Evolutionary conservation across 169 alveolate genomes (phyloP), one percentile per base, ranked within the genome.

Genomic region (Hepatocystis sp.): DNA sequence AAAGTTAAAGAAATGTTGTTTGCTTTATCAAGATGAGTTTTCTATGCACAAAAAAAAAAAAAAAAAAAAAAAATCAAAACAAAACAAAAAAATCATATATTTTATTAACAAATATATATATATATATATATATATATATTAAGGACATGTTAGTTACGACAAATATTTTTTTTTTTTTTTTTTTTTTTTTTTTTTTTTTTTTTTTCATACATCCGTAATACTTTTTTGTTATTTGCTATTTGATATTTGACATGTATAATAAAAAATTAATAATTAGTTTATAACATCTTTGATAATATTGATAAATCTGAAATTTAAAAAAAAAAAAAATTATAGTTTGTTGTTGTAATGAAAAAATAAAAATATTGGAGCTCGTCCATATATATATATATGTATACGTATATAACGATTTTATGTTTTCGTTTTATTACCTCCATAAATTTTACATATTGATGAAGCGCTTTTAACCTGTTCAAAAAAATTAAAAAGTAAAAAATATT

Each of bases 401-500:
- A 19, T 11, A 17, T 0, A 52, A n/a, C n/a, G n/a, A n/a, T 36
- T 27, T 40, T 55, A 11, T 19, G 7, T 25, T 36, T 23, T 34
- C 36, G 46, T 49, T 8, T 42, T 21, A 11, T 4, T 66, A 88
- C 93, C 93, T 39, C 93, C 95, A 42, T 90, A 92, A 19, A 92
- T 85, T 25, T 94, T 86, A 53, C 95, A 92, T 10, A 92, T 23
- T 39, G 78, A 78, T 1, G 94, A 86, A 23, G 92, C 76, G 21
- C 90, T 88, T 85, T 92, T 92, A 39, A 88, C 92, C 92, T 86
- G 47, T 44, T 55, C 53, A 28, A n/a, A 17, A 28, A 25, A 51
- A 71, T 32, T 13, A 65, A 65, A 15, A 60, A 60, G 36, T 25
- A 30, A 49, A 49, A 28, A 40, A 42, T 40, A 2, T 13, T 66